Percentiles rank a stretch among this genome's conserved stretches.
phyloP scores from a whole-genome alignment of 768 basidiomycete species.

The Paxillus ammoniavirescens region DNA sequence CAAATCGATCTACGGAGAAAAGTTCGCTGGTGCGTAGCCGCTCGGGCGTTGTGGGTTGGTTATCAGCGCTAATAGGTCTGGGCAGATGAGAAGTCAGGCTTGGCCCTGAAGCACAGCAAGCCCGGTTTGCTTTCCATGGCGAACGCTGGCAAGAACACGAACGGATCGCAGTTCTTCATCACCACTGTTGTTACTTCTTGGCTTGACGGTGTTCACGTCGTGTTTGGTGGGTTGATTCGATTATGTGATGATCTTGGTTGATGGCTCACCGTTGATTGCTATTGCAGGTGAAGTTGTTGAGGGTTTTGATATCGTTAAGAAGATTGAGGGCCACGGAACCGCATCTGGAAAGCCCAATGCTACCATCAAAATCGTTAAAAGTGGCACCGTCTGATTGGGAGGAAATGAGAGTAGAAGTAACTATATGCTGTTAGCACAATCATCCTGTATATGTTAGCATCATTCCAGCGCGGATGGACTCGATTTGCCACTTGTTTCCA shows the following conservation, averaged over 20 bases:
- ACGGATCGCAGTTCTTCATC: constrained; percentile 91
- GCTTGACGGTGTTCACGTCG: constrained; percentile 84
- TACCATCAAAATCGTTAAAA: constrained; percentile 49
- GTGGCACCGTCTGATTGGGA: constrained; percentile 41
- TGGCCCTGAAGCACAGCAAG: constrained; percentile 69
- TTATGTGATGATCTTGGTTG: not conserved
- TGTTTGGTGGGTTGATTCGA: constrained; percentile 60
- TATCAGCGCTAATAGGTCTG: constrained; percentile 26
- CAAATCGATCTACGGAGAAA: constrained; percentile 73
- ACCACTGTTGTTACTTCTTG: constrained; percentile 75
- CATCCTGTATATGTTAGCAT: constrained; percentile 3
- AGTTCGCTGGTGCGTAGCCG: constrained; percentile 52
- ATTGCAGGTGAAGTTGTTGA: constrained; percentile 61
- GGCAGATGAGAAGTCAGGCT: constrained; percentile 72
- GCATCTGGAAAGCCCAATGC: constrained; percentile 39
- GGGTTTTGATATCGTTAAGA: constrained; percentile 53
- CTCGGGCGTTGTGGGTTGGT: not conserved
- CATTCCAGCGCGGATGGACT: not conserved
- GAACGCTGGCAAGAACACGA: constrained; percentile 79
- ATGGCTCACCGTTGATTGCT: not conserved
- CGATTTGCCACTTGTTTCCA: not conserved
- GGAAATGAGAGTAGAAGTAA: constrained; percentile 2
- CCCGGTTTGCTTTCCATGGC: constrained; percentile 75
- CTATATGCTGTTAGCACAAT: not conserved
- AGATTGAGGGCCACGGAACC: constrained; percentile 41